Evolutionary conservation across 768 basidiomycete species (phyloP).

Genomic region (Amanita pseudoporphyria): DNA sequence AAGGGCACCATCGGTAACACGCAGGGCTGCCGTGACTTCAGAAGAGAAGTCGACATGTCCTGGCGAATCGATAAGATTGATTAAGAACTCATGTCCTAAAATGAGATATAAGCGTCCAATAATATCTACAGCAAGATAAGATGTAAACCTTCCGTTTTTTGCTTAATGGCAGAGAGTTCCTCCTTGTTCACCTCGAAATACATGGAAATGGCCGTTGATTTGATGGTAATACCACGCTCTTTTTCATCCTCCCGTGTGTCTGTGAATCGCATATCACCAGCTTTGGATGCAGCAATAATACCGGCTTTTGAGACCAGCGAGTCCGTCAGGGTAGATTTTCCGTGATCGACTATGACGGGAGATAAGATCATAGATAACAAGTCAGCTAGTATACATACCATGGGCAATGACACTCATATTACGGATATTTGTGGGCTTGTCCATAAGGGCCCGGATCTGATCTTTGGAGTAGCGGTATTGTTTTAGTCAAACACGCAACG

Average conservation of each 20-base stretch:
- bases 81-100: conserved; percentile 90
- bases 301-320: conserved; percentile 99
- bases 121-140: conserved; percentile 5
- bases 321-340: conserved; percentile 99
- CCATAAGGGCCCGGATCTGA: conserved; percentile 84
- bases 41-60: conserved; percentile 99
- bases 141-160: conserved; percentile 81
- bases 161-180: conserved; percentile 74
- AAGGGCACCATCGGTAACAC: conserved; percentile 98
- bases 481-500: conserved; percentile 7
- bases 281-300: conserved; percentile 92
- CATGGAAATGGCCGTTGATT: conserved; percentile 99
- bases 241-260: conserved; percentile 98
- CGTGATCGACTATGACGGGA: conserved; percentile 79
- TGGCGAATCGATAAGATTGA: conserved; percentile 99
- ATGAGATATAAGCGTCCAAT: not conserved
- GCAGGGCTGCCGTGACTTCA: conserved; percentile 98
- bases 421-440: conserved; percentile 85
- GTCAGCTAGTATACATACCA: conserved; percentile 29
- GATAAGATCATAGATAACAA: conserved; percentile 8
- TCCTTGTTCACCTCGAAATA: conserved; percentile 96
- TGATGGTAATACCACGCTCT: conserved; percentile 99
- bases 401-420: conserved; percentile 94
- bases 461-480: conserved; percentile 32
- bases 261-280: conserved; percentile 95